A percentile compares a stretch with the other conserved stretches of the same genome.
These are phyloP conservation scores for Cladosporium sp. DNA, from an alignment of 2,329 filamentous ascomycete species.

Conservation along the genomic window DNA sequence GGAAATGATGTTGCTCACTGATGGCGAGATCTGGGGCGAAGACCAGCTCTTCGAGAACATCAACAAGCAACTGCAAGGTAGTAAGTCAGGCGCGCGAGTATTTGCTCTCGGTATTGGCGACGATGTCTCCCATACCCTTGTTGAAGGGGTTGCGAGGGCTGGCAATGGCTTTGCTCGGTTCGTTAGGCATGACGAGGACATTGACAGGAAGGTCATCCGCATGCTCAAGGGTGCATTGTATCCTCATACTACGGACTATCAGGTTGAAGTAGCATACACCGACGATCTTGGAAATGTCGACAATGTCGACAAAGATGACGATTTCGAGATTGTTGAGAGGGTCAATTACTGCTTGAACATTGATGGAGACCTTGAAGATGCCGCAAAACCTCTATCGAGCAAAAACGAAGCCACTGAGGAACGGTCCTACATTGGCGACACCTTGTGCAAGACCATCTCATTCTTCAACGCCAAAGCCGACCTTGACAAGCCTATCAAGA, in stretches of 20 bases:
- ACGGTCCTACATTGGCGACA: neutral
- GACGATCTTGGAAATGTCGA: too few species aligned
- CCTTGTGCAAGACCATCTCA: slow-evolving; percentile 45
- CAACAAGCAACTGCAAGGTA: slow-evolving; percentile 38
- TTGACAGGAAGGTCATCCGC: slow-evolving; percentile 64
- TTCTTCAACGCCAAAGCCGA: slow-evolving; percentile 54
- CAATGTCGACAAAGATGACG: slow-evolving; percentile 43
- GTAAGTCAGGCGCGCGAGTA: slow-evolving; percentile 47
- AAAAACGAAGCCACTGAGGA: neutral
- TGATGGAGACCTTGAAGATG: neutral
- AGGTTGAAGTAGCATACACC: slow-evolving; percentile 58
- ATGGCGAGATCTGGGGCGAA: slow-evolving; percentile 53
- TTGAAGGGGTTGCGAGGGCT: slow-evolving; percentile 56
- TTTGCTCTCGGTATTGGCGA: slow-evolving; percentile 56
- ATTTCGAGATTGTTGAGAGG: slow-evolving; percentile 61
- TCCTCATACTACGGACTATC: slow-evolving; percentile 62
- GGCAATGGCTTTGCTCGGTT: slow-evolving; percentile 59
- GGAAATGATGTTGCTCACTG: slow-evolving; percentile 54
- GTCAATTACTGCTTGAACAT: slow-evolving; percentile 48
- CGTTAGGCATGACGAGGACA: slow-evolving; percentile 59
- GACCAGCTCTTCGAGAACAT: slow-evolving; percentile 46
- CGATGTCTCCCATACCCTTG: slow-evolving; percentile 52
- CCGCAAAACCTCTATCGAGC: neutral
- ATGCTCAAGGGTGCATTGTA: slow-evolving; percentile 70
- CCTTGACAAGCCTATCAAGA: slow-evolving; percentile 36